Conservation (phyloP, 495 filamentous ascomycete species). For the Trichoderma gamsii region DNA sequence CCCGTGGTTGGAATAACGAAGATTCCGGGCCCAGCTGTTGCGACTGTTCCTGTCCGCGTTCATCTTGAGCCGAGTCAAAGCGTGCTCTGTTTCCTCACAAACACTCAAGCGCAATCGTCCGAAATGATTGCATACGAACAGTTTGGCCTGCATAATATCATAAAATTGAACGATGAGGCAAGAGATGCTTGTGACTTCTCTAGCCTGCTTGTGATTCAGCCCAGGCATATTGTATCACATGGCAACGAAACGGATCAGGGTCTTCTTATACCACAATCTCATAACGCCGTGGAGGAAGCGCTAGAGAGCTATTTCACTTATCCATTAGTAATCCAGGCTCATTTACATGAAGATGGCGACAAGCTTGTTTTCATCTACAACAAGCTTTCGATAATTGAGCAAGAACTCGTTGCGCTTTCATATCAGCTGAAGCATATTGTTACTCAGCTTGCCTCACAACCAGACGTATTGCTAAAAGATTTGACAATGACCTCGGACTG, state of each 20-base stretch:
- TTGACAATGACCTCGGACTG: background rate
- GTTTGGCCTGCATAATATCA: slow-evolving; percentile 9
- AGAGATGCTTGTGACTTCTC: slow-evolving; percentile 28
- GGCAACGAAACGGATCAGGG: background rate
- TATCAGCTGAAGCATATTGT: slow-evolving; percentile 19
- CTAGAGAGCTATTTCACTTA: slow-evolving; percentile 8
- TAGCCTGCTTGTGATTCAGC: slow-evolving; percentile 12
- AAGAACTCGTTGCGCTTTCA: slow-evolving; percentile 21
- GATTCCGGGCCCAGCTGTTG: background rate
- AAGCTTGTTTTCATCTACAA: slow-evolving; percentile 17
- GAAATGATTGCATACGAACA: slow-evolving; percentile 14
- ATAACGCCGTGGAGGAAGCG: background rate
- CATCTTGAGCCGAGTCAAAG: background rate
- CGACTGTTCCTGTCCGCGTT: slow-evolving; percentile 9
- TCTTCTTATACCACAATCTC: background rate
- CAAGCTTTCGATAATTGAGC: slow-evolving; percentile 16
- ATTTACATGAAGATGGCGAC: background rate
- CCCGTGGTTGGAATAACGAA: background rate
- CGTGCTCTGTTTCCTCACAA: background rate
- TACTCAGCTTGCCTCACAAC: slow-evolving; percentile 11
- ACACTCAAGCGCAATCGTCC: background rate
- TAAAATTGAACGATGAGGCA: slow-evolving; percentile 20
- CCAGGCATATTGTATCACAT: slow-evolving; percentile 9
- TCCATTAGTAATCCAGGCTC: background rate
- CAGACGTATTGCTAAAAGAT: background rate